A percentile compares a stretch with the other conserved stretches of the same genome.
These are phyloP conservation scores for Thalassiosira sp. DNA, from an alignment of 352 stramenopile genomes.

Conservation along the genomic window DNA sequence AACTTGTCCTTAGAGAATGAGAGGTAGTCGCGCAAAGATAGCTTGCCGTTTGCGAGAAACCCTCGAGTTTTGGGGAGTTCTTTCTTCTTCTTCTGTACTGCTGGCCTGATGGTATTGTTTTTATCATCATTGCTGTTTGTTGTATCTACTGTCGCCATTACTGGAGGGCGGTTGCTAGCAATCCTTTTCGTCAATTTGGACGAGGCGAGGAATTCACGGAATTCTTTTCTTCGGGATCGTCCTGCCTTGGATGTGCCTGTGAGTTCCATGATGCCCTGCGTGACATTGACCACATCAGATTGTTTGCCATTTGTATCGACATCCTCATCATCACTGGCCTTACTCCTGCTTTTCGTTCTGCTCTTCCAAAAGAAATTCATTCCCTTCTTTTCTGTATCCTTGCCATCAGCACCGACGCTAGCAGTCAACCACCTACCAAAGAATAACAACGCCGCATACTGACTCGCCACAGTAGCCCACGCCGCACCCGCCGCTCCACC, in stretches of 20 bases:
- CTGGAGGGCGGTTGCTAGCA: neutral
- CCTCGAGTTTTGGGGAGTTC: neutral
- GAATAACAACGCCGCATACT: slow-evolving; percentile 71
- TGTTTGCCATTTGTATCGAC: no score
- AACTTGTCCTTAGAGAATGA: slow-evolving; percentile 7
- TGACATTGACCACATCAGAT: slow-evolving; percentile 19
- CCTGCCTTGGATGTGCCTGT: slow-evolving; percentile 22
- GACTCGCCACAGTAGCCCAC: slow-evolving; percentile 78
- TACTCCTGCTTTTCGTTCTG: neutral
- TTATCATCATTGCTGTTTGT: neutral
- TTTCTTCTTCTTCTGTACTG: no score
- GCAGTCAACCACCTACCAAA: slow-evolving; percentile 71
- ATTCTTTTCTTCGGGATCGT: slow-evolving; percentile 20
- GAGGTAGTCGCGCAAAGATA: neutral
- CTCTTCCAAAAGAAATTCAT: neutral
- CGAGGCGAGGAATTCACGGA: slow-evolving; percentile 12
- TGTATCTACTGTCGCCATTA: no score
- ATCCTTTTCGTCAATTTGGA: neutral
- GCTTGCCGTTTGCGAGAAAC: slow-evolving; percentile 17
- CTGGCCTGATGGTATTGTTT: neutral
- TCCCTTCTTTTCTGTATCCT: neutral
- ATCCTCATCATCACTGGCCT: neutral
- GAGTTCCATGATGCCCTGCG: slow-evolving; percentile 31
- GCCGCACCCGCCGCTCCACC: slow-evolving; percentile 75
- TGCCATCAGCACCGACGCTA: neutral